Base-by-base conservation (phyloP, 441 rosid genomes). In the Theobroma grandiflorum region DNA sequence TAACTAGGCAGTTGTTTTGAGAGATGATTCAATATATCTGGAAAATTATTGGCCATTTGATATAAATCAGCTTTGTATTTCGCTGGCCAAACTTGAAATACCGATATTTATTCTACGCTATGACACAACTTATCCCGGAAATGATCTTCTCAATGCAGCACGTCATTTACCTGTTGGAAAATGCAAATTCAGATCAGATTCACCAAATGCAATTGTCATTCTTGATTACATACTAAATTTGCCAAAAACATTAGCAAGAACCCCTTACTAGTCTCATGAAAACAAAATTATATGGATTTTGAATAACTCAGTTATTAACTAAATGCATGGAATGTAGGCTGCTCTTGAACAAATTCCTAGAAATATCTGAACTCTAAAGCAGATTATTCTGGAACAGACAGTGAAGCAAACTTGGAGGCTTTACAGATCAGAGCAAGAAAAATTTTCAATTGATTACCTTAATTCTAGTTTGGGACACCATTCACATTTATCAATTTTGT, bases 161-260 rank as follows among this genome's bases (percentile, higher is more conserved):
- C 35, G 2, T 86, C 82, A 87, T 83, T 73, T 80, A 75, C 92
- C 90, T 84, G 88, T 80, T 3, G 50, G 26, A 71, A 77, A 74
- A 11, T 45, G 55, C 45, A 47, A 40, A 49, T 71, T 42, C 11
- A 47, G 18, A 37, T 37, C 75, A 74, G 35, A 42, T 7, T 1
- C 35, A 77, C 18, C 10, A 12, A 35, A 73, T 57, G 26, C 43
- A 16, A 40, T 50, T 15, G 10, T 10, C 31, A 59, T 31, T 65
- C 14, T 53, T 8, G 14, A 16, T 42, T 65, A 42, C 15, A 31
- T n/a, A 9, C 40, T 61, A 11, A 43, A 71, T 6, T 42, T 47
- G 10, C 65, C 58, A 14, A 22, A 50, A 20, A 20, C 11, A 45
- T n/a, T 0, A 75, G 49, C 33, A 43, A 65, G 71, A 65, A 75